Conservation (phyloP, 192 early-diverging fungal species). For the Neocallimastix lanati region DNA sequence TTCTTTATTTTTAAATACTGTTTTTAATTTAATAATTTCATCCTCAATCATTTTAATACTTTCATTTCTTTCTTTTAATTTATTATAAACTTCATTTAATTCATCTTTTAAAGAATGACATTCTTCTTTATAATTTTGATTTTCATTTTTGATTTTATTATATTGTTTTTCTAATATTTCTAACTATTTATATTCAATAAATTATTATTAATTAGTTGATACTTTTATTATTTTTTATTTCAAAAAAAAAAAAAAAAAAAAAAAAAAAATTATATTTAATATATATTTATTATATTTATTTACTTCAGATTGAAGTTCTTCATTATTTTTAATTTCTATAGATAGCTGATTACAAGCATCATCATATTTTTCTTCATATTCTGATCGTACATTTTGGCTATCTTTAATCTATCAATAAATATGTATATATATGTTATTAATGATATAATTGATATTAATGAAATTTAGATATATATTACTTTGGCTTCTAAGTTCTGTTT, state of each 20-base stretch:
- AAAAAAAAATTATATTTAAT: no score
- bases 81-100: constrained; percentile 9
- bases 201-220: no score
- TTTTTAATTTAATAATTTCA: constrained; percentile 16
- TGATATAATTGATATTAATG: no score
- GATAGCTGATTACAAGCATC: constrained; percentile 13
- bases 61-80: constrained; percentile 24
- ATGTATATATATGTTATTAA: not conserved
- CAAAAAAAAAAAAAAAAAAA: no score
- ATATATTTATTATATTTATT: no score
- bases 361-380: constrained; percentile 8
- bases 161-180: constrained; percentile 11
- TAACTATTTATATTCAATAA: constrained; percentile 7
- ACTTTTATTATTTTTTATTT: no score
- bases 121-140: constrained; percentile 20
- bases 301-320: not conserved
- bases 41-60: constrained; percentile 32
- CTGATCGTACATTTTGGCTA: constrained; percentile 11
- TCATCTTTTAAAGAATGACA: constrained; percentile 17
- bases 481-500: constrained; percentile 38
- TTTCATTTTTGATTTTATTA: constrained; percentile 13
- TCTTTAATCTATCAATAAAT: constrained; percentile 13
- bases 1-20: constrained; percentile 20
- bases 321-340: not conserved
- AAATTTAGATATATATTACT: constrained; percentile 10